phyloP scores from a whole-genome alignment of 2,329 filamentous ascomycete genomes.

The Stemphylium beticola region DNA sequence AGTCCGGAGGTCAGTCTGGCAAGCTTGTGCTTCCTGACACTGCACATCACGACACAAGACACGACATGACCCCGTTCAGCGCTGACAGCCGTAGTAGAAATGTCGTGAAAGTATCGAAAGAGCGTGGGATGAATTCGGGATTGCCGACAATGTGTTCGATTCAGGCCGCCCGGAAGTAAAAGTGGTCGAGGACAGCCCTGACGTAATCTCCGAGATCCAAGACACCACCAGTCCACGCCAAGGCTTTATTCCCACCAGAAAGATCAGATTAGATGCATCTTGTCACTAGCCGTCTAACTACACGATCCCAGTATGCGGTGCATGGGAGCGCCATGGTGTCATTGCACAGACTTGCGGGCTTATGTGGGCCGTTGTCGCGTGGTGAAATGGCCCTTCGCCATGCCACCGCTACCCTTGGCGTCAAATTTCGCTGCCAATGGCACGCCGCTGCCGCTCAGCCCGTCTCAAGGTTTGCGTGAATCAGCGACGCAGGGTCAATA shows the following conservation, averaged over 20 bases:
- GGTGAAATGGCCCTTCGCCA: constrained; percentile 6
- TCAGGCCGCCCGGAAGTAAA: constrained; percentile 1
- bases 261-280: constrained; percentile 20
- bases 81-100: background rate
- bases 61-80: background rate
- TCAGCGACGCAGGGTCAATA: constrained; percentile 10
- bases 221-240: constrained; percentile 5
- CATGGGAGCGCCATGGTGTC: constrained; percentile 5
- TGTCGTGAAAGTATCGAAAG: background rate
- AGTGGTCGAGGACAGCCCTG: constrained; percentile 5
- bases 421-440: constrained; percentile 6
- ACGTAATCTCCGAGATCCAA: constrained; percentile 13
- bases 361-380: background rate
- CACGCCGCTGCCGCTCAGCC: background rate
- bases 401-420: constrained; percentile 13
- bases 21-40: constrained; percentile 1
- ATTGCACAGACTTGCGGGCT: background rate
- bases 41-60: background rate
- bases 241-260: background rate
- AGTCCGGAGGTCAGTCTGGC: background rate
- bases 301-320: background rate
- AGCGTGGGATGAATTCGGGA: background rate
- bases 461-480: background rate
- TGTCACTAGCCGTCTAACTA: background rate
- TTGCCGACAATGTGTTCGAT: background rate